Evolutionary conservation across 257 asterid genomes (phyloP), one percentile per base, ranked within the genome.

Genomic region (Plantago ovata): DNA sequence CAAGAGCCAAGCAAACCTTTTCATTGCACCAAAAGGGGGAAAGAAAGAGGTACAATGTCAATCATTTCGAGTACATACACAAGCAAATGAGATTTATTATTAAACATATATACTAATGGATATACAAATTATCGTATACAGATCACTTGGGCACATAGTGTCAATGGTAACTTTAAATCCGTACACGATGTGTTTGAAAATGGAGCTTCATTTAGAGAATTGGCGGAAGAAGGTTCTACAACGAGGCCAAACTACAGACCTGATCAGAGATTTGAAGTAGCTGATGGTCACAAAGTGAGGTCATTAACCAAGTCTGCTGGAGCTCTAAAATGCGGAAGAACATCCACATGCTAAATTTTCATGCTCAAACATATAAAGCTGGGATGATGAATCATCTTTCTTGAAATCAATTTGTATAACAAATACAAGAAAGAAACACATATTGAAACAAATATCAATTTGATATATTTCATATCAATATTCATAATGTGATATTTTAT

Each of bases 1-100:
- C 51, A 89, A 84, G 75, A 89, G 95, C 67, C 94, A 86, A 72
- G 81, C 86, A 43, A 89, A 89, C 72, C 86, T 86, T 61, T 89
- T 89, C 66, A 71, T 86, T 61, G 97, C 97, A 57, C 76, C 87
- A 46, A 21, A 70, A 52, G 75, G 73, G 50, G 86, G 73, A 38
- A 80, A 77, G 58, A 89, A 84, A 71, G 92, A 89, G 94, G 94
- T 84, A 74, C 1, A 1, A 28, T 28, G n/a, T 28, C 6, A 20
- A 9, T 47, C 18, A 18, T 44, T 44, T 44, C 1, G 2, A 6
- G 11, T 8, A 15, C 53, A n/a, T 7, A 4, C 5, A 5, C 5
- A 13, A 11, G n/a, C 8, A 18, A 3, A 7, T 55, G 60, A 32
- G 28, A 13, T 55, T 33, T 22, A 1, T 20, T 21, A 8, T 3